Evolutionary conservation across 2,329 filamentous ascomycete genomes (phyloP), one percentile per base, ranked within the genome.

Genomic region (Aspergillus unguis): DNA sequence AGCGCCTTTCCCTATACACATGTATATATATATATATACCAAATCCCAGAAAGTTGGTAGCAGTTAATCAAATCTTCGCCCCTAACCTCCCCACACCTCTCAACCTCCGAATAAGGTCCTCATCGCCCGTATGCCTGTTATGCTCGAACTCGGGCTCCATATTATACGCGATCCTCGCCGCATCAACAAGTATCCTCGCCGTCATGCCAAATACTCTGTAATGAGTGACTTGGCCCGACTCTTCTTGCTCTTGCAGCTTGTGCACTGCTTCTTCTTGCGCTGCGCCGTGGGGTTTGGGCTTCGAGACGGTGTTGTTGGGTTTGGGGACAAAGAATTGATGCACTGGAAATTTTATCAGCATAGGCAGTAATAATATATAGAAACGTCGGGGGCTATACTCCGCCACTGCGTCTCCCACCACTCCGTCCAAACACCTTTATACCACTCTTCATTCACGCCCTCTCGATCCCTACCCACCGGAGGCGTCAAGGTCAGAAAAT

Each of bases 121-220:
- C 85, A 59, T 88, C 85, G 0, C 84, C 84, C 63, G 84, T 80
- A 67, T 83, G 79, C 50, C 75, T 77, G 56, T 84, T 82, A 63
- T 83, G 83, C 75, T 95, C 90, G 69, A 96, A 95, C 67, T 90
- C 87, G 3, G 92, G 92, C 66, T 89, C 84, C 72, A 87, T 81
- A 2, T 75, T 86, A 68, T 94, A 97, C 23, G 92, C 92, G 17
- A 95, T 80, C 57, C 89, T 79, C 32, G 92, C 92, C 4, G 88
- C 87, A 72, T 97, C 92, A 4, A 96, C 89, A 50, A 96, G 70
- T 50, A 97, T 92, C 48, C 90, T 79, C 2, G 90, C 92, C 48
- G 92, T 97, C 90, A 97, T 92, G 11, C 92, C 92, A 82, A 92
- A 96, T 4, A 97, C 91, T 61, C 88, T 85, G 72, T 94, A 96